phyloP scores from a whole-genome alignment of 1,139 yeast genomes.

The Citeromyces hawaiiensis region DNA sequence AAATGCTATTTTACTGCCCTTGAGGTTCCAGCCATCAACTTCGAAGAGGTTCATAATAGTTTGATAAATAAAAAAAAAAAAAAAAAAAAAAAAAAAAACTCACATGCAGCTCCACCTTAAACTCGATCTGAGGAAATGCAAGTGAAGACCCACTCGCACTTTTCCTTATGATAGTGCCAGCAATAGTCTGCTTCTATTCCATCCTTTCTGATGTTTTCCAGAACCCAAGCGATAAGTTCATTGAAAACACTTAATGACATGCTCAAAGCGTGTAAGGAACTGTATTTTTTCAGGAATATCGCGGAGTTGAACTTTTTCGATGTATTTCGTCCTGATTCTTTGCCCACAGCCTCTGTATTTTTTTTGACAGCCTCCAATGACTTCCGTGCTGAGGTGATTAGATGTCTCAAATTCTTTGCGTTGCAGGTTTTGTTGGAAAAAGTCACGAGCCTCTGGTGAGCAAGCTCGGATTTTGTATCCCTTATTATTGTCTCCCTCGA shows the following conservation, averaged over 20 bases:
- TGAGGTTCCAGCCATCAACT: slow-evolving; percentile 74
- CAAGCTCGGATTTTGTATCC: background rate
- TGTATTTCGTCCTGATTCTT: background rate
- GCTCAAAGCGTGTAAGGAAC: background rate
- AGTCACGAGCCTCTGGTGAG: background rate
- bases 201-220: background rate
- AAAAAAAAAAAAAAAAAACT: too few species aligned
- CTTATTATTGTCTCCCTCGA: background rate
- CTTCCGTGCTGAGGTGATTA: background rate
- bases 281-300: background rate
- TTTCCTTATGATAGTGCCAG: background rate
- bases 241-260: background rate
- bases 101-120: background rate
- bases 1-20: slow-evolving; percentile 34
- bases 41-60: slow-evolving; percentile 53
- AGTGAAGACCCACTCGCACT: background rate
- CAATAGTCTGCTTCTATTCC: background rate
- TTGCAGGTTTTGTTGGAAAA: background rate
- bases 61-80: background rate
- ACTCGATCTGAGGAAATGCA: background rate
- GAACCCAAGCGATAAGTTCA: background rate
- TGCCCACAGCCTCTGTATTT: background rate
- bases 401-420: background rate
- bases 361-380: background rate
- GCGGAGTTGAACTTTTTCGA: background rate